Evolutionary conservation across 805 yeast genomes (phyloP), one percentile per base, ranked within the genome.

Genomic region (Kodamaea restingae): DNA sequence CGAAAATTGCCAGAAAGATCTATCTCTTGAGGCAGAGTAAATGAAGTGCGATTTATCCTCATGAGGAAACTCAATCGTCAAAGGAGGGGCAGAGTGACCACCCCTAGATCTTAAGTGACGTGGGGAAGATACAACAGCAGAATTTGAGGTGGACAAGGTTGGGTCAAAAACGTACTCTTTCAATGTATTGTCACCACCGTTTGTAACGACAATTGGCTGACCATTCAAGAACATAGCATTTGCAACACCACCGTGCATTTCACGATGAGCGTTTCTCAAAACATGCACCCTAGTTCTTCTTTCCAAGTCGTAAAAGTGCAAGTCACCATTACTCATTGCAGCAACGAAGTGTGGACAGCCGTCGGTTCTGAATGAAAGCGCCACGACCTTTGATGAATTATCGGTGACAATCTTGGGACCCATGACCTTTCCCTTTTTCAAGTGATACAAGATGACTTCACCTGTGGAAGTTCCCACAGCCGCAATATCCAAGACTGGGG

Each of bases 111-210:
- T 78, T 52, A 95, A 70, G 44, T 81, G 79, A 55, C 98, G 81
- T 31, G 98, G 98, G 1, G 96, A 95, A 9, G 88, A 78, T 4
- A 85, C 81, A 22, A 87, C 78, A 2, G 81, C 68, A 0, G 76
- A 51, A 48, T 80, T 76, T 4, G 81, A 63, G 1, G 83, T 67
- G 0, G 90, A 79, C 37, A 90, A 65, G 1, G 93, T 78, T 2
- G 97, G 97, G 62, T 93, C 98, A 62, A 93, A 93, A 0, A 88
- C 97, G 50, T 72, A 85, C 61, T 93, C 98, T 52, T 86, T 86
- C 50, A 93, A 68, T 27, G 80, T 78, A 61, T 93, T 93, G 58
- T 95, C 98, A 25, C 85, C 91, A 49, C 98, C 98, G 32, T 83
- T 79, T 2, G 96, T 84, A 10, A 93, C 82, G 12, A 88, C 66